phyloP scores from a whole-genome alignment of 495 filamentous ascomycete species.

The Clohesyomyces aquaticus region DNA sequence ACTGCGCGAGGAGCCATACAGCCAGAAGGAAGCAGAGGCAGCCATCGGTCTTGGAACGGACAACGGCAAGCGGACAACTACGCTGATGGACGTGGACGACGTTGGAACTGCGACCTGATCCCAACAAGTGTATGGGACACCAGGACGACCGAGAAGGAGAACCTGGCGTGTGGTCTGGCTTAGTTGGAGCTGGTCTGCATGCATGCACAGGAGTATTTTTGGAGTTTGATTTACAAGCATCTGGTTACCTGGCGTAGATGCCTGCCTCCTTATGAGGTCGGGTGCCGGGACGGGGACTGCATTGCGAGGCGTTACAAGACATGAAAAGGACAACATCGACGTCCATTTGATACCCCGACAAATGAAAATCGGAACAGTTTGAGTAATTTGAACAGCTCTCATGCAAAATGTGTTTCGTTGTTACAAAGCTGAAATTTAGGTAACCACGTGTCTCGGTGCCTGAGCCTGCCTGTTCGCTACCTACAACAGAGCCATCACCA shows the following conservation, averaged over 20 bases:
- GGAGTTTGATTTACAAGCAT: not conserved
- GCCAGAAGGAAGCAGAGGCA: slow-evolving; percentile 82
- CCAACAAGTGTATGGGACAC: not conserved
- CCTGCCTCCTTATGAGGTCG: not conserved
- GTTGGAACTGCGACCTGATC: slow-evolving; percentile 1
- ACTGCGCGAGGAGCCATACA: slow-evolving; percentile 79
- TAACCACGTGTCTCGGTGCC: slow-evolving; percentile 30
- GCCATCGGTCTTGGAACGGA: slow-evolving; percentile 72
- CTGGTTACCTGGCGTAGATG: not conserved
- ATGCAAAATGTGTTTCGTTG: slow-evolving; percentile 27
- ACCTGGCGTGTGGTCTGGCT: no score
- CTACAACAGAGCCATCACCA: slow-evolving; percentile 14
- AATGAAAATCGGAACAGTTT: slow-evolving; percentile 9
- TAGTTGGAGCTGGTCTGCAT: no score
- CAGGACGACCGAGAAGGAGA: not conserved
- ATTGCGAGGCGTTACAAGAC: slow-evolving; percentile 21
- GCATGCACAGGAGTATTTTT: not conserved
- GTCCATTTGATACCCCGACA: slow-evolving; percentile 27
- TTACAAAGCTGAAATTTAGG: slow-evolving; percentile 18
- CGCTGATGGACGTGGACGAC: slow-evolving; percentile 34
- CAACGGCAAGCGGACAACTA: slow-evolving; percentile 55
- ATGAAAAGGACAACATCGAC: slow-evolving; percentile 3
- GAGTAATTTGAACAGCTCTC: no score
- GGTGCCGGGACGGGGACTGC: slow-evolving; percentile 10
- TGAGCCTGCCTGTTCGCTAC: slow-evolving; percentile 38